phyloP scores from a whole-genome alignment of 495 filamentous ascomycete species.

The Hypoxylon cercidicola region DNA sequence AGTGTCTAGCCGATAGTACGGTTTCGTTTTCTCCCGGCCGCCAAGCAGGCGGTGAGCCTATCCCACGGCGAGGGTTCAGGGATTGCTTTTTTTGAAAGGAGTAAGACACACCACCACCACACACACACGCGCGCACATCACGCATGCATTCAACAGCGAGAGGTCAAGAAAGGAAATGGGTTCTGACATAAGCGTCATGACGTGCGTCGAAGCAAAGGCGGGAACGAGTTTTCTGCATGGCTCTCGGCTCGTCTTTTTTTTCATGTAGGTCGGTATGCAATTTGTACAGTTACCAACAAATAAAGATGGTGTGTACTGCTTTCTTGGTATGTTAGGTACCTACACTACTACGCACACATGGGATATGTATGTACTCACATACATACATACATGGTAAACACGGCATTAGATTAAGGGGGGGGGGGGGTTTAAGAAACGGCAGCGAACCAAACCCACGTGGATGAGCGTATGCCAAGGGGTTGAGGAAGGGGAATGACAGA shows the following conservation, averaged over 20 bases:
- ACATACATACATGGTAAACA: not conserved
- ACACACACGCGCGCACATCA: constrained; percentile 9
- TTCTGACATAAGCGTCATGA: constrained; percentile 42
- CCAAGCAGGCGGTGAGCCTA: constrained; percentile 35
- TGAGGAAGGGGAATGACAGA: constrained; percentile 28
- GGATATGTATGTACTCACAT: too few species aligned
- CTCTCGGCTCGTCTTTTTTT: not conserved
- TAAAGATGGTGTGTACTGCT: constrained; percentile 5
- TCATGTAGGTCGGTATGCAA: constrained; percentile 24
- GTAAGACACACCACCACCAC: constrained; percentile 38
- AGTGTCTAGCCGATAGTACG: constrained; percentile 9
- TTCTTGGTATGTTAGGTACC: not conserved
- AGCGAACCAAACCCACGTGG: constrained; percentile 39
- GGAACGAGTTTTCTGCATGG: not conserved
- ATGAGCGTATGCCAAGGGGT: constrained; percentile 18
- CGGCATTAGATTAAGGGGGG: constrained; percentile 17
- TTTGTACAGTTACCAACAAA: constrained; percentile 23
- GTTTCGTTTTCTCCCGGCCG: constrained; percentile 25
- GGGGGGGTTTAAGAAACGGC: not conserved
- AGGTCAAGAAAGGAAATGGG: constrained; percentile 41
- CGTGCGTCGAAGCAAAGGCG: constrained; percentile 26
- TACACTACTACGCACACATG: too few species aligned
- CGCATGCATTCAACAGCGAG: constrained; percentile 35
- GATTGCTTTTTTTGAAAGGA: constrained; percentile 28
- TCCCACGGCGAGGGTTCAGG: constrained; percentile 26